These are phyloP conservation scores for Corymbia maculata DNA, from an alignment of 345 rosid genomes.

Conservation along the genomic window DNA sequence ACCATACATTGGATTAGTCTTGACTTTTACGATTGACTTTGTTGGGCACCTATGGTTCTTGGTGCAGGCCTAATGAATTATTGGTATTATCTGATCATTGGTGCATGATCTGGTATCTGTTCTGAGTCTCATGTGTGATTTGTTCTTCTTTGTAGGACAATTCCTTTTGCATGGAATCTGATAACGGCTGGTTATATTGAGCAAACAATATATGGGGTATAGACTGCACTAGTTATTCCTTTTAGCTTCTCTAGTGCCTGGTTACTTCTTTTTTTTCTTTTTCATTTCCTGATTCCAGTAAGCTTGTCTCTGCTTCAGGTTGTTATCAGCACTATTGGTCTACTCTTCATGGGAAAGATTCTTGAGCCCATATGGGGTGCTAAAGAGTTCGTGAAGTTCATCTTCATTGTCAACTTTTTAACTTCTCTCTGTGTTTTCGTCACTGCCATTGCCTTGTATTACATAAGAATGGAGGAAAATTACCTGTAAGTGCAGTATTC, in stretches of 20 bases:
- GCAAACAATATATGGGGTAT: conserved; percentile 78
- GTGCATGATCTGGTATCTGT: not conserved
- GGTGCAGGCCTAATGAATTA: not conserved
- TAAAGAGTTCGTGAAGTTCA: conserved; percentile 91
- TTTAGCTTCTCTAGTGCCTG: not conserved
- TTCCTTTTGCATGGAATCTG: conserved; percentile 97
- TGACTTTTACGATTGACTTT: not conserved
- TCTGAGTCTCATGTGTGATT: not conserved
- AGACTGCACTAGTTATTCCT: not conserved
- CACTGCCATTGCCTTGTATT: conserved; percentile 85
- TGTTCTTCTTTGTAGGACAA: conserved; percentile 51
- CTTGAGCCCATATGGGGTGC: conserved; percentile 98
- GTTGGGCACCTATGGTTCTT: not conserved
- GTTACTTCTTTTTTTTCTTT: not conserved
- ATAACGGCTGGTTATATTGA: conserved; percentile 87
- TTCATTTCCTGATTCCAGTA: not conserved
- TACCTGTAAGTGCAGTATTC: conserved; percentile 64
- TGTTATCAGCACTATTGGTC: conserved; percentile 60
- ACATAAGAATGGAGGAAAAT: conserved; percentile 56
- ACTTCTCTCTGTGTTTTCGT: conserved; percentile 74
- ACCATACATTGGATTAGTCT: not conserved
- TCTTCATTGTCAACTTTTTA: conserved; percentile 70
- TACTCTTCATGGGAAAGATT: conserved; percentile 85
- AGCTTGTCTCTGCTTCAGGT: conserved; percentile 27
- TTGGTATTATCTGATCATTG: not conserved